These are phyloP conservation scores for Nematocida ausubeli DNA, from an alignment of 371 early-diverging fungal species.

Conservation along the genomic window DNA sequence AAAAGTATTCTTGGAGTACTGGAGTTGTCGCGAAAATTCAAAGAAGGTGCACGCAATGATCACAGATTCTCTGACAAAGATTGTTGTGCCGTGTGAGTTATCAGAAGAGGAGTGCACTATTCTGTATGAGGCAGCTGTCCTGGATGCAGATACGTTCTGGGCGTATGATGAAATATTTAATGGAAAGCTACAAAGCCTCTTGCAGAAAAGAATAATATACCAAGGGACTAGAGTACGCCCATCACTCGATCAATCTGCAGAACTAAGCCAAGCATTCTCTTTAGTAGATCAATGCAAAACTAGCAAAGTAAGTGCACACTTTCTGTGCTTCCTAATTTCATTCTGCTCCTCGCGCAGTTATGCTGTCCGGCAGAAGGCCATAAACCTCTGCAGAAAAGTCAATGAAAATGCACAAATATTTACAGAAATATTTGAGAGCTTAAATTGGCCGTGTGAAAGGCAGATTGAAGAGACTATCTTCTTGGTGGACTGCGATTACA, in stretches of 20 bases:
- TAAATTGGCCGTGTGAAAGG: constrained; percentile 18
- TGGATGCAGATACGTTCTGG: constrained; percentile 33
- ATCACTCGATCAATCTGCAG: background rate
- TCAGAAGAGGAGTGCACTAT: background rate
- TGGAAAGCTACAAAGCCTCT: constrained; percentile 42
- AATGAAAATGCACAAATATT: constrained; percentile 1
- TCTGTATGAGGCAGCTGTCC: background rate
- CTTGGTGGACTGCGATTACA: constrained; percentile 34
- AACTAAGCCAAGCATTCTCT: constrained; percentile 8
- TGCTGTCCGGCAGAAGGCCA: background rate
- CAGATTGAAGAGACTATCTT: constrained; percentile 1
- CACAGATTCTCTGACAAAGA: background rate
- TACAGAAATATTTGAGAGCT: constrained; percentile 24
- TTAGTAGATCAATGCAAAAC: background rate
- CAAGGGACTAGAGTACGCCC: background rate
- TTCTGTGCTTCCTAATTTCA: constrained; percentile 4
- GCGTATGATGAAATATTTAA: constrained; percentile 43
- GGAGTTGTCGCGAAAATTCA: background rate
- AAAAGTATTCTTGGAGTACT: background rate
- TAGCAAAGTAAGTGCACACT: background rate
- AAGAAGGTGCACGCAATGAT: background rate
- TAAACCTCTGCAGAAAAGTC: background rate
- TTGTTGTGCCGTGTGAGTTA: background rate
- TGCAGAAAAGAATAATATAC: constrained; percentile 42
- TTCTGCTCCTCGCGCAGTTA: background rate